phyloP scores from a whole-genome alignment of 768 basidiomycete genomes.

The Pisolithus microcarpus region DNA sequence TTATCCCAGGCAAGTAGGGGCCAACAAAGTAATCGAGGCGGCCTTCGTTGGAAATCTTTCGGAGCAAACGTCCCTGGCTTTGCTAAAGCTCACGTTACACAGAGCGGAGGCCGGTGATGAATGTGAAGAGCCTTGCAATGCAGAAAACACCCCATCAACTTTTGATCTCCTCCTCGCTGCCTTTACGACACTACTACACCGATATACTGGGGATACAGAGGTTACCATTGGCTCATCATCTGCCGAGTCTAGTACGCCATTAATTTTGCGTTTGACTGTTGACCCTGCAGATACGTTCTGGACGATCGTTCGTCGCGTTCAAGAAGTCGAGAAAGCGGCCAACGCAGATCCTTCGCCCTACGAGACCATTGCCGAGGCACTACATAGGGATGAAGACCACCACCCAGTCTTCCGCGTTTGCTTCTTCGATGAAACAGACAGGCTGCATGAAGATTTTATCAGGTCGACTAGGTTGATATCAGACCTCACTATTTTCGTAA shows the following conservation, averaged over 20 bases:
- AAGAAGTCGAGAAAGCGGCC: constrained; percentile 77
- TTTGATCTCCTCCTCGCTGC: constrained; percentile 90
- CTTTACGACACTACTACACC: constrained; percentile 83
- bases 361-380: constrained; percentile 61
- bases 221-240: constrained; percentile 88
- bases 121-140: constrained; percentile 40
- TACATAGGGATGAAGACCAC: constrained; percentile 62
- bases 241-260: constrained; percentile 62
- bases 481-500: constrained; percentile 87
- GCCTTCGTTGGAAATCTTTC: constrained; percentile 67
- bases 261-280: constrained; percentile 76
- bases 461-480: constrained; percentile 75
- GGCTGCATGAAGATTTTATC: constrained; percentile 66
- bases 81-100: constrained; percentile 77
- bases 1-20: constrained; percentile 76
- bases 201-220: constrained; percentile 94
- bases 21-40: constrained; percentile 81
- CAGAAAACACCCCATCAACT: constrained; percentile 57
- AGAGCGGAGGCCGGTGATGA: constrained; percentile 46
- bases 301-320: constrained; percentile 79
- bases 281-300: constrained; percentile 86
- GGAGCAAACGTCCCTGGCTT: constrained; percentile 63
- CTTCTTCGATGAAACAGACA: constrained; percentile 92
- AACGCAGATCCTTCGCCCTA: constrained; percentile 78
- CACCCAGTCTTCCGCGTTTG: constrained; percentile 83